Evolutionary conservation across 2,329 filamentous ascomycete species (phyloP), one percentile per base, ranked within the genome.

Genomic region (Aspergillus hiratsukae): DNA sequence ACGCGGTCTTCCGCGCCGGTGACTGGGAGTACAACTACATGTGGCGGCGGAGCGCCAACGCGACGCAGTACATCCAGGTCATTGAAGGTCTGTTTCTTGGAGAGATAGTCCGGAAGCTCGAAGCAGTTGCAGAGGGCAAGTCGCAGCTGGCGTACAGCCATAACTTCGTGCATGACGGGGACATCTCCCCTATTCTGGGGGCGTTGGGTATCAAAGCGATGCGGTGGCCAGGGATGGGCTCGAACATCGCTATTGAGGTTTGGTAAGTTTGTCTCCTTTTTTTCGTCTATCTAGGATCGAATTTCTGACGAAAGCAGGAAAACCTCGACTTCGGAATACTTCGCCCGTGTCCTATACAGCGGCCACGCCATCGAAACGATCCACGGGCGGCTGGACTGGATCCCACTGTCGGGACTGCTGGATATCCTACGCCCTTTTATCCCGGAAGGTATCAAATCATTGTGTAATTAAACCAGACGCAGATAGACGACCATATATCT

Each of bases 11-110:
- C 60, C 71, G 73, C 29, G 72, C 72, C 1, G 73, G 73, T 5
- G 73, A 75, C 49, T 75, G 73, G 73, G 71, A 74, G 52, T 75
- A 72, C 69, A 75, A 75, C 49, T 75, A 75, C 60, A 74, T 70
- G 60, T 75, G 71, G 71, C 68, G 72, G 7, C 58, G 60, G 3
- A 75, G 70, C 43, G 61, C 65, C 0, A 65, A 74, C 43, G 72
- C 64, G 3, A 64, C 60, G n/a, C 64, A 64, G 48, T 75, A 75
- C 45, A 75, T 75, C 37, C 70, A 71, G 53, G 57, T 70, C 1
- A 67, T 72, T 1, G 68, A 75, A 53, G 73, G 73, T 8, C 54
- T 74, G 10, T 75, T 75, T 28, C 72, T 75, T 40, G 67, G 69
- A 0, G 73, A 75, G 54, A 67, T 75, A 1, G 51, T 75, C n/a